These are phyloP conservation scores for Zanthoxylum bungeanum DNA, from an alignment of 345 rosid genomes.

Conservation along the genomic window DNA sequence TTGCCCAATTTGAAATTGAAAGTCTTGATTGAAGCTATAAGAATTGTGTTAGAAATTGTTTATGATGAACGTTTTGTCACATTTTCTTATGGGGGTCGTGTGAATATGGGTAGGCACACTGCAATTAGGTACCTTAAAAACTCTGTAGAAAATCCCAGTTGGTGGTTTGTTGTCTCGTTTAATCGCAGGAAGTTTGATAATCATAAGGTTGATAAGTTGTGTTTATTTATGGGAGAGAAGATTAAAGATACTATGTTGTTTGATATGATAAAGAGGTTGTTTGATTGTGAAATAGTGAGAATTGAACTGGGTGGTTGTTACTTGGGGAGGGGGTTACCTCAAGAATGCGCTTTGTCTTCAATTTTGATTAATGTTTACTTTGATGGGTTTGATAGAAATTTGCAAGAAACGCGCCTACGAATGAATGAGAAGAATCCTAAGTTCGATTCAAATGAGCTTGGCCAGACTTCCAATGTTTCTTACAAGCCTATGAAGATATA, in stretches of 20 bases:
- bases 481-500: conserved; percentile 64
- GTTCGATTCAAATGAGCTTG: conserved; percentile 30
- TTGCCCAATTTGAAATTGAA: conserved; percentile 78
- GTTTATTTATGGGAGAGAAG: conserved; percentile 52
- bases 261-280: conserved; percentile 50
- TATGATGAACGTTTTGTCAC: conserved; percentile 83
- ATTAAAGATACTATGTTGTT: conserved; percentile 52
- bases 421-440: conserved; percentile 49
- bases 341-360: conserved; percentile 67
- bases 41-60: conserved; percentile 72
- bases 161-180: conserved; percentile 87
- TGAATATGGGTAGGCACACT: conserved; percentile 91
- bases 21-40: conserved; percentile 76
- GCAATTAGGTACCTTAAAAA: conserved; percentile 79
- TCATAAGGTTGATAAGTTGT: conserved; percentile 47
- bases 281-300: conserved; percentile 48
- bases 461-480: conserved; percentile 38
- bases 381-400: conserved; percentile 62
- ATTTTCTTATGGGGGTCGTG: conserved; percentile 82
- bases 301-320: conserved; percentile 63
- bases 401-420: conserved; percentile 58
- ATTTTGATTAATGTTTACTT: conserved; percentile 73
- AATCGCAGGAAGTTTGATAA: conserved; percentile 32
- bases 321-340: conserved; percentile 83
- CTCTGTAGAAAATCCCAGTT: conserved; percentile 65